phyloP scores from a whole-genome alignment of 345 rosid species.

The Pugionium dolabratum region DNA sequence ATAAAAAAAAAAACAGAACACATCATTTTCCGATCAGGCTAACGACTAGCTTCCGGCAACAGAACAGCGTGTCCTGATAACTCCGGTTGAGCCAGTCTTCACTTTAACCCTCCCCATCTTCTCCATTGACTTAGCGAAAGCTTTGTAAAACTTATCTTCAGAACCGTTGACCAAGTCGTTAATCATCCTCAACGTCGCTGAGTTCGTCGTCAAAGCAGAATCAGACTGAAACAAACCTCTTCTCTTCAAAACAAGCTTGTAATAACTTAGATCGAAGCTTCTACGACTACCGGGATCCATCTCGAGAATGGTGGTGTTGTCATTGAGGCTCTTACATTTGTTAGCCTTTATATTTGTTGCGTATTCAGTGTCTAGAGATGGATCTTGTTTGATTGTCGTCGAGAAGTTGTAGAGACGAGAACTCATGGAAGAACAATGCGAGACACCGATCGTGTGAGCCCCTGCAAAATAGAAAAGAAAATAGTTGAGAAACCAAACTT shows the following conservation, averaged over 20 bases:
- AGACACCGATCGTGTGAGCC: conserved; percentile 76
- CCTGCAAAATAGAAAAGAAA: conserved; percentile 44
- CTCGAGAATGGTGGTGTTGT: conserved; percentile 62
- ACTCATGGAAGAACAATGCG: conserved; percentile 67
- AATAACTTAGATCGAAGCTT: conserved; percentile 76
- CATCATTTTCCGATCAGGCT: background rate
- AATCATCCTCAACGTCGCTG: conserved; percentile 48
- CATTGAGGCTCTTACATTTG: conserved; percentile 60
- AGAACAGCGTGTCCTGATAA: conserved; percentile 73
- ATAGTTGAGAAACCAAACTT: background rate
- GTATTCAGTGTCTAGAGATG: conserved; percentile 65
- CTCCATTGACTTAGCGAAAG: conserved; percentile 74
- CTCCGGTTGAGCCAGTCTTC: conserved; percentile 65
- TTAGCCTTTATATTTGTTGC: conserved; percentile 66
- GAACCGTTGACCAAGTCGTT: conserved; percentile 58
- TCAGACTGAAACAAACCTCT: conserved; percentile 82
- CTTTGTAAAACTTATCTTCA: conserved; percentile 47
- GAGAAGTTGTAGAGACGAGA: conserved; percentile 72
- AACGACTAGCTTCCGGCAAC: conserved; percentile 50
- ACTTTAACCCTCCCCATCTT: conserved; percentile 71
- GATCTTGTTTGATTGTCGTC: conserved; percentile 62
- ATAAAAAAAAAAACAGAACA: conserved; percentile 3
- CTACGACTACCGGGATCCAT: conserved; percentile 82
- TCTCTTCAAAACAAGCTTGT: conserved; percentile 52
- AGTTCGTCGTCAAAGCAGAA: conserved; percentile 60